A percentile compares a stretch with the other conserved stretches of the same genome.
Evolutionary conservation across 1,284 basidiomycete genomes (phyloP).

Genomic region (Apiotrichum sp.): DNA sequence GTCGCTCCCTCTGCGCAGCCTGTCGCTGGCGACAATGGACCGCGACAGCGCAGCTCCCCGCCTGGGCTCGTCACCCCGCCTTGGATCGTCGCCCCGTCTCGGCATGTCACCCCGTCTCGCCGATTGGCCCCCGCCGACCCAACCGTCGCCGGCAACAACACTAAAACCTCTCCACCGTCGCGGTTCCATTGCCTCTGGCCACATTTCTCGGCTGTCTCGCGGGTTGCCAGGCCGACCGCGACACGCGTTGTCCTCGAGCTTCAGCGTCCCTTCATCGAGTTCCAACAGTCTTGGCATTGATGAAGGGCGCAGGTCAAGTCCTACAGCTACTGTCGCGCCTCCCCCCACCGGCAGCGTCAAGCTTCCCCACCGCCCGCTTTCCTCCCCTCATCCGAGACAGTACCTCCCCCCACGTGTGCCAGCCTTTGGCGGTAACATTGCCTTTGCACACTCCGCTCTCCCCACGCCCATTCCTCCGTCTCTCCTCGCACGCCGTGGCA

Average conservation of each 20-base stretch:
- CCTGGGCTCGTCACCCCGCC: too few relatives aligned
- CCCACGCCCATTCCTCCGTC: slow-evolving; percentile 26
- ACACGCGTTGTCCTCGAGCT: slow-evolving; percentile 9
- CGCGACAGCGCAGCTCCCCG: too few relatives aligned
- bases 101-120: too few relatives aligned
- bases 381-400: neutral
- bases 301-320: slow-evolving; percentile 15
- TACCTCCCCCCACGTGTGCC: slow-evolving; percentile 5
- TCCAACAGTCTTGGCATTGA: neutral
- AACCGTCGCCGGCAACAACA: neutral
- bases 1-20: too few relatives aligned
- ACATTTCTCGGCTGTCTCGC: slow-evolving; percentile 11
- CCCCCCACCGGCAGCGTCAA: slow-evolving; percentile 8
- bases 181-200: slow-evolving; percentile 14
- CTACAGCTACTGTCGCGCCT: neutral
- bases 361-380: neutral
- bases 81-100: too few relatives aligned
- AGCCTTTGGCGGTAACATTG: slow-evolving; percentile 4
- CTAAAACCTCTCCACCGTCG: slow-evolving; percentile 1
- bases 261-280: neutral
- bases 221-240: neutral
- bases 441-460: slow-evolving; percentile 21
- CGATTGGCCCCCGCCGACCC: too few relatives aligned
- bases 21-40: too few relatives aligned
- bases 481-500: slow-evolving; percentile 24